Evolutionary conservation across 371 early-diverging fungal species (phyloP).

Genomic region (Cokeromyces recurvatus): DNA sequence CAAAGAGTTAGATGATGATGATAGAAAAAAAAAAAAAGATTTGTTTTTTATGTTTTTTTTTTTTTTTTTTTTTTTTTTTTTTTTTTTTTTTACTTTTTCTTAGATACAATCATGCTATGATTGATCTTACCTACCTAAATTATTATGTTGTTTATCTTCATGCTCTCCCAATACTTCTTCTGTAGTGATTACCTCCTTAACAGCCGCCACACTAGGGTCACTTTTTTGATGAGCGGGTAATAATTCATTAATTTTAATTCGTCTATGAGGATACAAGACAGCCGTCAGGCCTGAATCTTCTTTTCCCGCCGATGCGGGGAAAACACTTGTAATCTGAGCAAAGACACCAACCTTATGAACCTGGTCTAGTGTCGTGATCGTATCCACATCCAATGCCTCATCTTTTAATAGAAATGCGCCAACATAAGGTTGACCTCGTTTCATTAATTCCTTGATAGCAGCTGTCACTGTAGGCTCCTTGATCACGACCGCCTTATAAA

Average conservation of each 20-base stretch:
- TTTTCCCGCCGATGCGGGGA: constrained; percentile 72
- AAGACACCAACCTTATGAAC: constrained; percentile 93
- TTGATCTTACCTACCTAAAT: no score
- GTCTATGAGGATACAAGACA: constrained; percentile 90
- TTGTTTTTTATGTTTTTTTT: no score
- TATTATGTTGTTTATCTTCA: no score
- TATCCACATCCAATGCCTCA: constrained; percentile 81
- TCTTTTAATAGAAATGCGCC: constrained; percentile 92
- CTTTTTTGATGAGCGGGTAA: no score
- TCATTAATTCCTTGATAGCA: constrained; percentile 87
- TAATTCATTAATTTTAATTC: constrained; percentile 78
- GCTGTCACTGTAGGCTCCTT: constrained; percentile 89
- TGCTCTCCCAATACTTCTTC: no score
- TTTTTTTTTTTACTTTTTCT: constrained; percentile 10
- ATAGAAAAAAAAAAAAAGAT: no score
- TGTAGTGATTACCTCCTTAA: constrained; percentile 11
- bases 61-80: constrained; percentile 9
- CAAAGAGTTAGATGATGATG: no score
- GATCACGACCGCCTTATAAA: constrained; percentile 94
- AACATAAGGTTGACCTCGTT: constrained; percentile 91
- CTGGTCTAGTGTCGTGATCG: constrained; percentile 69
- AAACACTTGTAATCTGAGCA: constrained; percentile 94
- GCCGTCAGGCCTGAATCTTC: constrained; percentile 88
- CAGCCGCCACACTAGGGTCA: constrained; percentile 6
- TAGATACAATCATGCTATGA: no score